phyloP scores from a whole-genome alignment of 257 asterid genomes.

The Plantago major region DNA sequence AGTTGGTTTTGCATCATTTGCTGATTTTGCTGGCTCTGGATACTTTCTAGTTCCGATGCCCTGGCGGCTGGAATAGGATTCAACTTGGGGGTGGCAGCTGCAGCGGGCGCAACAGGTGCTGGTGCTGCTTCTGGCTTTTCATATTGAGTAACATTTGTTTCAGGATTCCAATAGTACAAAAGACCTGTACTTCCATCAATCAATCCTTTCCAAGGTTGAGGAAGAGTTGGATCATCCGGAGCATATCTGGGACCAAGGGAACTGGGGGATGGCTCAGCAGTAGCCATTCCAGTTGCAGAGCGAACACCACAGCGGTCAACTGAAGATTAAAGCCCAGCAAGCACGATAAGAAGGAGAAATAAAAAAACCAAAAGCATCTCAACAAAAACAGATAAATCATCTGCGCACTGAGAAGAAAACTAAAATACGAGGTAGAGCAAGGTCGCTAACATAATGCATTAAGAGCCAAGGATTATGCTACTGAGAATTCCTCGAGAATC shows the following conservation, averaged over 20 bases:
- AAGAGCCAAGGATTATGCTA: not conserved
- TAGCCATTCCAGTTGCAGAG: slow-evolving; percentile 40
- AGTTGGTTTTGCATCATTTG: not conserved
- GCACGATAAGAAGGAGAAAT: not conserved
- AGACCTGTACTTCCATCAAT: slow-evolving; percentile 73
- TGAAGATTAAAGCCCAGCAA: slow-evolving; percentile 2
- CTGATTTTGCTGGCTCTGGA: slow-evolving; percentile 31
- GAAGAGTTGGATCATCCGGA: slow-evolving; percentile 84
- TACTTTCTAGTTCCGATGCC: slow-evolving; percentile 41
- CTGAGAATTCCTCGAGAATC: no score
- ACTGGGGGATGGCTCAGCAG: slow-evolving; percentile 62
- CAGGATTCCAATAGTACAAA: slow-evolving; percentile 88
- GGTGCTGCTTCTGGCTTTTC: slow-evolving; percentile 64
- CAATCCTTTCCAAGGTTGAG: slow-evolving; percentile 94
- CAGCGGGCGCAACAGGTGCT: slow-evolving; percentile 64
- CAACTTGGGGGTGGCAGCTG: slow-evolving; percentile 50
- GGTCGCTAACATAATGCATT: no score
- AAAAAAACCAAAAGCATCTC: not conserved
- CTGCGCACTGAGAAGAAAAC: not conserved
- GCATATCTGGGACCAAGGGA: slow-evolving; percentile 77
- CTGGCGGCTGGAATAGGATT: slow-evolving; percentile 65
- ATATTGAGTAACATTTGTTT: slow-evolving; percentile 81
- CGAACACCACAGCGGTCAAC: slow-evolving; percentile 11
- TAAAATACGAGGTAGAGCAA: not conserved
- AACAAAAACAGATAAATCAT: not conserved